Percentiles rank a stretch among this genome's conserved stretches.
These are phyloP conservation scores for Venustampulla echinocandica DNA, from an alignment of 495 filamentous ascomycete species.

Conservation along the genomic window DNA sequence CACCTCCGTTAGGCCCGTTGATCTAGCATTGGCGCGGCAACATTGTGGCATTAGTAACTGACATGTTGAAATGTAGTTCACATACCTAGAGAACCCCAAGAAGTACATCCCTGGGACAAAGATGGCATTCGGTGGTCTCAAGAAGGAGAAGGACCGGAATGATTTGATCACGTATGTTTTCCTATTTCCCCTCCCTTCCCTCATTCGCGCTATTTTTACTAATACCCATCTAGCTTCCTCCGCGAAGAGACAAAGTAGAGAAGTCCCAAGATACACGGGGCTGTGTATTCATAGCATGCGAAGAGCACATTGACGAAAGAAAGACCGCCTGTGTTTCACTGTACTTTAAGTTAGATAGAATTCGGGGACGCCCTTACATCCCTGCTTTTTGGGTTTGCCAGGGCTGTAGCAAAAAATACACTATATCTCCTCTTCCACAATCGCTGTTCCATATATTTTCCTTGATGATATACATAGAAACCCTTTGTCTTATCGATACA, in stretches of 20 bases:
- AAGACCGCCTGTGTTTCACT: background rate
- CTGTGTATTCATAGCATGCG: slow-evolving; percentile 19
- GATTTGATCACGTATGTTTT: slow-evolving; percentile 90
- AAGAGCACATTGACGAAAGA: background rate
- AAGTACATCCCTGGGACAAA: slow-evolving; percentile 99
- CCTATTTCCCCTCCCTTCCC: background rate
- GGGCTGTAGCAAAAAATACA: no score
- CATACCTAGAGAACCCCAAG: slow-evolving; percentile 88
- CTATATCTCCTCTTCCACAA: no score
- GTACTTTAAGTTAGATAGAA: background rate
- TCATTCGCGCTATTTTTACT: slow-evolving; percentile 4
- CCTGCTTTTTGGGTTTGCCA: no score
- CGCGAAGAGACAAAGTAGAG: slow-evolving; percentile 23
- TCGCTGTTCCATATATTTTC: no score
- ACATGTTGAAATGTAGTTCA: no score
- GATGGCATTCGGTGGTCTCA: slow-evolving; percentile 99
- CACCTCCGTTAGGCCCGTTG: background rate
- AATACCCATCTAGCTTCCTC: slow-evolving; percentile 24
- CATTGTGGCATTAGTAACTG: no score
- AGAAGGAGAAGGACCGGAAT: slow-evolving; percentile 99
- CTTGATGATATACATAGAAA: no score
- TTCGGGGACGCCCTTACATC: no score
- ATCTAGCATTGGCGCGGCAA: no score
- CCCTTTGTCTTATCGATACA: no score
- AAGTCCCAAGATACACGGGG: background rate